A percentile compares a stretch with the other conserved stretches of the same genome.
These are phyloP conservation scores for Aspergillus udagawae DNA, from an alignment of 2,329 filamentous ascomycete species.

Conservation along the genomic window DNA sequence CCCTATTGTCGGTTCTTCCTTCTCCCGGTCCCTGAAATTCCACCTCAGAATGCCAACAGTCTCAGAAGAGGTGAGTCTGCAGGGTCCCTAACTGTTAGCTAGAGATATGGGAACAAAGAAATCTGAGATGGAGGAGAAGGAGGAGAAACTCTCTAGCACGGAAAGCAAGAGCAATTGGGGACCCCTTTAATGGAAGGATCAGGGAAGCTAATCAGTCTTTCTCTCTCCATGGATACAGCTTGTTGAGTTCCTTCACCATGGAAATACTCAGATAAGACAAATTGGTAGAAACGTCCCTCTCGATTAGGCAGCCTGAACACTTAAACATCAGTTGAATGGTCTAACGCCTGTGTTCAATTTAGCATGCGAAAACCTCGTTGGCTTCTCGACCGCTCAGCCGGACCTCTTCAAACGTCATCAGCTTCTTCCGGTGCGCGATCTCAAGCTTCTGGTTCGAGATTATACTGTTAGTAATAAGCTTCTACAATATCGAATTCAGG, in stretches of 20 bases:
- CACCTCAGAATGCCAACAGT: slow-evolving; percentile 63
- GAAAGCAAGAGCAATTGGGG: background rate
- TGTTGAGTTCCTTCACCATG: slow-evolving; percentile 88
- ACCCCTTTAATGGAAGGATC: background rate
- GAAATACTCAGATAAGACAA: slow-evolving; percentile 84
- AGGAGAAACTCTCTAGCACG: background rate
- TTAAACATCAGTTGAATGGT: background rate
- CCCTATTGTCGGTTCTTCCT: background rate
- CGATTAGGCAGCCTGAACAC: background rate
- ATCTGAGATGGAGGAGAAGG: background rate
- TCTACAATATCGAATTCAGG: background rate
- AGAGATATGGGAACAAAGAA: background rate
- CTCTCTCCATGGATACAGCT: slow-evolving; percentile 10
- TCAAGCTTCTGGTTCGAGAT: slow-evolving; percentile 83
- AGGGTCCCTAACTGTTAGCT: background rate
- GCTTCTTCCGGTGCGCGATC: slow-evolving; percentile 73
- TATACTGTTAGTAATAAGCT: slow-evolving; percentile 59
- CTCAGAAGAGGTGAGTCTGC: slow-evolving; percentile 64
- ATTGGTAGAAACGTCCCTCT: slow-evolving; percentile 49
- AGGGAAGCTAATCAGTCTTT: background rate
- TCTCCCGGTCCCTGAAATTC: background rate
- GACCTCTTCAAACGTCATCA: slow-evolving; percentile 79
- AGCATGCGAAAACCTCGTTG: slow-evolving; percentile 83
- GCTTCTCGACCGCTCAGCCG: slow-evolving; percentile 72
- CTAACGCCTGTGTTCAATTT: background rate